phyloP scores from a whole-genome alignment of 2,329 filamentous ascomycete genomes.

The Alternaria postmessia region DNA sequence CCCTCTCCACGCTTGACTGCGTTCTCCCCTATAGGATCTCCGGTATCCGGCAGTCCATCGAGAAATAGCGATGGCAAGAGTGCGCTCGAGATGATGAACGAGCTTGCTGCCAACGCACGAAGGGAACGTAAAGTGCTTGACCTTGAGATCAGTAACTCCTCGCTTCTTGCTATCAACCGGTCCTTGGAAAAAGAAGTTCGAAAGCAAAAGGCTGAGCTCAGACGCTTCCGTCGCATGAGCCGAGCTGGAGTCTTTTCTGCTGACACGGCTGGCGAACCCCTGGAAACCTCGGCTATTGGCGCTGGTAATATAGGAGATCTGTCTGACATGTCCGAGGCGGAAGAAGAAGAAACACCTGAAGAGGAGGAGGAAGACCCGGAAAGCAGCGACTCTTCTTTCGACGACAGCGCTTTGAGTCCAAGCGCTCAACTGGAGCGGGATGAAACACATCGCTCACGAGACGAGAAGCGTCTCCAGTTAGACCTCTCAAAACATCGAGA shows the following conservation, averaged over 20 bases:
- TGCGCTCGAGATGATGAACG: conserved; percentile 69
- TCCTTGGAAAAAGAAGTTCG: conserved; percentile 89
- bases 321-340: conserved; percentile 49
- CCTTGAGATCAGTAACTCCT: conserved; percentile 95
- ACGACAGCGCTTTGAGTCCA: conserved; percentile 58
- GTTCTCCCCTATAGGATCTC: conserved; percentile 38
- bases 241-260: conserved; percentile 78
- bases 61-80: conserved; percentile 60
- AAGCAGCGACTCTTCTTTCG: conserved; percentile 60
- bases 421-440: conserved; percentile 54
- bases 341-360: conserved; percentile 42
- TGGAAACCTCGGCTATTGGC: conserved; percentile 50
- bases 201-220: conserved; percentile 87
- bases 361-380: conserved; percentile 53
- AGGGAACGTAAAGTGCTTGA: conserved; percentile 95
- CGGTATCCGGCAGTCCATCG: conserved; percentile 62
- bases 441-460: conserved; percentile 68
- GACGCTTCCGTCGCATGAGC: conserved; percentile 85
- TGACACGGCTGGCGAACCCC: conserved; percentile 58
- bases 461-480: conserved; percentile 82
- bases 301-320: conserved; percentile 48
- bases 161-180: conserved; percentile 91
- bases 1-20: conserved; percentile 33
- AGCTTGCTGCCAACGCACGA: conserved; percentile 85
- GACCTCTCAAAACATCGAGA: conserved; percentile 91